A percentile compares a stretch with the other conserved stretches of the same genome.
phyloP scores from a whole-genome alignment of 768 basidiomycete species.

The Tricholoma saponaceum region DNA sequence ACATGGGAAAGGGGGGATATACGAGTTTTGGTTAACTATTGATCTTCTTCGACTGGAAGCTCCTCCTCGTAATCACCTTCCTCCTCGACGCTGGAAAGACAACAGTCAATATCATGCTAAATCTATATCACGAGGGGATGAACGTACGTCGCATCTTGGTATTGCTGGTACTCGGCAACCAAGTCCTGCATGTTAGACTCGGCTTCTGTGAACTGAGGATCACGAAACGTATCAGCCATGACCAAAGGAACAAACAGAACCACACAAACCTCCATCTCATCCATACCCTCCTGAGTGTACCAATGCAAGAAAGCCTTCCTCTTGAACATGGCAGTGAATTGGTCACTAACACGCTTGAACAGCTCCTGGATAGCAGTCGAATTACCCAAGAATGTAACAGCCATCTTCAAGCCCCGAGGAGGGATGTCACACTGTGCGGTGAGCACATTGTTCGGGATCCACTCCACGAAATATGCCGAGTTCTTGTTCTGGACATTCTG shows the following conservation, averaged over 20 bases:
- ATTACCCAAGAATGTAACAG: conserved; percentile 96
- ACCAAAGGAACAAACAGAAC: not conserved
- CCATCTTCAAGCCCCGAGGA: conserved; percentile 94
- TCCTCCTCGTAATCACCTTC: conserved; percentile 91
- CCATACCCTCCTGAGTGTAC: conserved; percentile 99
- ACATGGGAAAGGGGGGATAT: conserved; percentile 10
- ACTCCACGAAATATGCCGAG: conserved; percentile 97
- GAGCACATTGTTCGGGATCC: conserved; percentile 99
- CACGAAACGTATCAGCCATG: conserved; percentile 6
- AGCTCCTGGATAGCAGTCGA: conserved; percentile 96
- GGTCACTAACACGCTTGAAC: conserved; percentile 98
- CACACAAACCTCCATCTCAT: conserved; percentile 79
- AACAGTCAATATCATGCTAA: not conserved
- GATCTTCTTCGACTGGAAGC: conserved; percentile 54
- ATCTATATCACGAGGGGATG: not conserved
- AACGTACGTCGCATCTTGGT: conserved; percentile 89
- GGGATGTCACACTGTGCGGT: conserved; percentile 98
- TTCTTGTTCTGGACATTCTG: conserved; percentile 97
- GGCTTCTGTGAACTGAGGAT: conserved; percentile 83
- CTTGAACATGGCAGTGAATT: conserved; percentile 99
- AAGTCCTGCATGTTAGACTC: conserved; percentile 99
- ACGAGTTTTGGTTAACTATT: conserved; percentile 23
- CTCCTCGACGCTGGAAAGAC: conserved; percentile 63
- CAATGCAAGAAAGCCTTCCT: conserved; percentile 98
- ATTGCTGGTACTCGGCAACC: conserved; percentile 96